Base-by-base conservation (phyloP, 169 alveolate species). In the Plasmodium coatneyi region DNA sequence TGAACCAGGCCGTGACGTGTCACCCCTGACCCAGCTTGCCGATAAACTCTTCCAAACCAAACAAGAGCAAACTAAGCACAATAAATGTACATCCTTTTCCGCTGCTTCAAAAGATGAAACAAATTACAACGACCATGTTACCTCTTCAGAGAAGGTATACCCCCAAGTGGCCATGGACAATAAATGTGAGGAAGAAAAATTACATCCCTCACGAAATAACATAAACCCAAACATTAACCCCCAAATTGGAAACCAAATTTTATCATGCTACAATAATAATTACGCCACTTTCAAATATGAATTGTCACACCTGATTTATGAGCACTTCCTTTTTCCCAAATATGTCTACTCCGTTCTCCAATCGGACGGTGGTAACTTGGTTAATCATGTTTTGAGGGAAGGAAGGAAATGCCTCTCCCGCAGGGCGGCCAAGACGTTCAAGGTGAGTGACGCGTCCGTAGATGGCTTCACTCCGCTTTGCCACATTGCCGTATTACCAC, bases 161-260 rank as follows among this genome's bases (percentile, higher is more conserved):
- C 56, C 34, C 19, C 54, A 71, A 43, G 54, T 43, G 19, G 52
- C 0, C 54, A 14, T 39, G 28, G 30, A 28, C 0, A n/a, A n/a
- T n/a, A 84, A 71, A 41, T 46, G 52, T 1, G 54, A 84, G 39
- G 78, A 84, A 25, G 84, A 60, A 14, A 43, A 84, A 14, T 25
- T 84, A 12, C 54, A 34, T 78, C 81, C 19, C 34, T 71, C 80
- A 36, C 34, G 49, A 56, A 78, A 78, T 49, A 87, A 87, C 39
- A 79, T 87, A 39, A 87, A 87, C n/a, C 84, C 93, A 32, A 60
- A 87, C 14, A 54, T 87, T 87, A 87, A 87, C 34, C 34, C 30
- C 39, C 43, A 79, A 12, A 60, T 43, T 34, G 49, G 70, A 32
- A 87, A 87, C 46, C 46, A 87, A 14, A 87, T 87, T n/a, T 66